Percentiles rank a stretch among this genome's conserved stretches.
These are phyloP conservation scores for Cladophialophora bantiana DNA, from an alignment of 2,329 filamentous ascomycete species.

Conservation along the genomic window DNA sequence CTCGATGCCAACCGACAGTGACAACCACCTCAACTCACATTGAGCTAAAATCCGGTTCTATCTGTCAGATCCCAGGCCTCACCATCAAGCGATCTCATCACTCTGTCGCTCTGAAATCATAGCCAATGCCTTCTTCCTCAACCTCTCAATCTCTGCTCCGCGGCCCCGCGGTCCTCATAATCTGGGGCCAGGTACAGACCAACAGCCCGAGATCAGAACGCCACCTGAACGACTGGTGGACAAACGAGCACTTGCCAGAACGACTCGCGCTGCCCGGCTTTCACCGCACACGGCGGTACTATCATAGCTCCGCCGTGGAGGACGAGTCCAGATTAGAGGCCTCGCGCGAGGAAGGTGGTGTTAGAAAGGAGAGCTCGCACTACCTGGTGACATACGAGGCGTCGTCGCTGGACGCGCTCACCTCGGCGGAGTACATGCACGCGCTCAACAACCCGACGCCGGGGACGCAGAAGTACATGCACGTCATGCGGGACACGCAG, in stretches of 20 bases:
- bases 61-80: too few species aligned
- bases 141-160: constrained; percentile 14
- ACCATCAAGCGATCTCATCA: too few species aligned
- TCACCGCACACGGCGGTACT: constrained; percentile 26
- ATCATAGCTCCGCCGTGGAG: not conserved
- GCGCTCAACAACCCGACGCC: constrained; percentile 44
- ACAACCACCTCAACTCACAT: too few species aligned
- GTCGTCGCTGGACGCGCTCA: constrained; percentile 19
- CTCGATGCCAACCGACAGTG: too few species aligned
- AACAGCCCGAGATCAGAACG: constrained; percentile 1
- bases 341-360: not conserved
- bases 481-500: constrained; percentile 38
- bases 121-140: constrained; percentile 10
- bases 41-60: too few species aligned
- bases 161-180: constrained; percentile 26
- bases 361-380: constrained; percentile 3
- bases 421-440: constrained; percentile 24
- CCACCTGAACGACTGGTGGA: constrained; percentile 32
- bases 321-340: not conserved
- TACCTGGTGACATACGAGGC: constrained; percentile 29
- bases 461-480: constrained; percentile 77
- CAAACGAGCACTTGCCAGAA: constrained; percentile 31
- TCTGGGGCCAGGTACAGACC: constrained; percentile 23
- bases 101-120: not conserved
- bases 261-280: constrained; percentile 27